Evolutionary conservation across 768 basidiomycete genomes (phyloP).

Genomic region (Sistotremastrum suecicum): DNA sequence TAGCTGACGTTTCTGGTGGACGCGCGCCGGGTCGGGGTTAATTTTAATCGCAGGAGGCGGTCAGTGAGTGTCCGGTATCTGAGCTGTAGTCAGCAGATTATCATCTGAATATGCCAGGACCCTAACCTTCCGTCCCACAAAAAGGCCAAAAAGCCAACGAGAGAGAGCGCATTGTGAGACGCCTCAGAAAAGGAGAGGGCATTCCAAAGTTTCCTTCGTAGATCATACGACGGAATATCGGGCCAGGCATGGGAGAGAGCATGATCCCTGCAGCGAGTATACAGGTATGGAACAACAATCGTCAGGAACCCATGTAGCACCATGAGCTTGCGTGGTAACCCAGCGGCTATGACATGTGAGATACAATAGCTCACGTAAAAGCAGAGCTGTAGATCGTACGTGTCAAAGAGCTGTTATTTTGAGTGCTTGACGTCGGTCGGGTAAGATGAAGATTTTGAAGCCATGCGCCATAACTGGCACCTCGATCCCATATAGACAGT

Average conservation of each 20-base stretch:
- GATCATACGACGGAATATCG: conserved; percentile 71
- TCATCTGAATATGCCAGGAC: conserved; percentile 1
- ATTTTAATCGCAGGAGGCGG: conserved; percentile 57
- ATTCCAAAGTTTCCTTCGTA: conserved; percentile 61
- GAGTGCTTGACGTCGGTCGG: too few relatives aligned
- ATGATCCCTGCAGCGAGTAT: conserved; percentile 55
- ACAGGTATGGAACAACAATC: conserved; percentile 64
- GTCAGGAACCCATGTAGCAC: conserved; percentile 60
- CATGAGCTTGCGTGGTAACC: conserved; percentile 46
- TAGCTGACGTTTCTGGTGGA: conserved; percentile 82
- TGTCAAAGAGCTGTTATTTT: too few relatives aligned
- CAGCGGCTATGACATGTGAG: conserved; percentile 32
- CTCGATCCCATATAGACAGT: conserved; percentile 67
- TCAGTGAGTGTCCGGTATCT: conserved; percentile 83
- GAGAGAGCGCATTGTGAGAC: conserved; percentile 40
- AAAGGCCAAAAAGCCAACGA: conserved; percentile 73
- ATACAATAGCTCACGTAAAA: not conserved
- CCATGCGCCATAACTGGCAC: conserved; percentile 72
- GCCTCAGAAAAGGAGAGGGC: conserved; percentile 54
- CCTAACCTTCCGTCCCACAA: conserved; percentile 74
- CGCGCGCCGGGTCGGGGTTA: conserved; percentile 56
- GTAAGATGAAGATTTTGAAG: conserved; percentile 50
- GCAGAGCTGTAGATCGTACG: conserved; percentile 10
- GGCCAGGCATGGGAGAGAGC: conserved; percentile 85
- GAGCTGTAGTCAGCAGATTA: not conserved